Evolutionary conservation across 2,329 filamentous ascomycete genomes (phyloP).

Genomic region (Peltaster fructicola): DNA sequence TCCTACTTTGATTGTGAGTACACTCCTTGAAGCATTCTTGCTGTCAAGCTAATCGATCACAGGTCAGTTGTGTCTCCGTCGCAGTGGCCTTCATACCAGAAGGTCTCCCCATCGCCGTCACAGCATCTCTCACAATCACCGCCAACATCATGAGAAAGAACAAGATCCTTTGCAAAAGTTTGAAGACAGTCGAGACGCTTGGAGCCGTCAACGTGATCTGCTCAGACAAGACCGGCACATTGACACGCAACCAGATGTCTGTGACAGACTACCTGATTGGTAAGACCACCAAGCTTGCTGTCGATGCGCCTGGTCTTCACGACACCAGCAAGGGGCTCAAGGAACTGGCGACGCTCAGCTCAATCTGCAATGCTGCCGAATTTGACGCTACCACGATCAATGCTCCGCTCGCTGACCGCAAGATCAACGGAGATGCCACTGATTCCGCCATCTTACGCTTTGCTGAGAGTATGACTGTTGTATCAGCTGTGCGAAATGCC

Average conservation of each 20-base stretch:
- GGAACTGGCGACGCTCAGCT: constrained; percentile 43
- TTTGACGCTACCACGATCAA: constrained; percentile 50
- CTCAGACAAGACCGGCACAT: constrained; percentile 59
- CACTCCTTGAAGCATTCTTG: too few relatives aligned
- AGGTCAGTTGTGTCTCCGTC: constrained; percentile 50
- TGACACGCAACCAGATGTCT: constrained; percentile 33
- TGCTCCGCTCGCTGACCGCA: constrained; percentile 41
- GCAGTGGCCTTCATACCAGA: constrained; percentile 64
- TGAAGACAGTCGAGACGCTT: constrained; percentile 62
- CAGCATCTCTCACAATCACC: constrained; percentile 51
- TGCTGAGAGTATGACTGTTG: constrained; percentile 44
- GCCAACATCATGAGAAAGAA: constrained; percentile 62
- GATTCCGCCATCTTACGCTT: constrained; percentile 59
- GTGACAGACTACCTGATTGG: constrained; percentile 52
- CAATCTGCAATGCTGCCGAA: constrained; percentile 58
- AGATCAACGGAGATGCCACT: constrained; percentile 58
- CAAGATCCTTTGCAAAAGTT: constrained; percentile 61
- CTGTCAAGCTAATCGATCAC: too few relatives aligned
- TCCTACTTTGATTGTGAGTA: constrained; percentile 51
- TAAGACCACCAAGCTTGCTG: constrained; percentile 28
- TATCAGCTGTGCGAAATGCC: constrained; percentile 39
- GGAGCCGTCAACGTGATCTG: constrained; percentile 57
- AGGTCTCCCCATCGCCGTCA: constrained; percentile 52
- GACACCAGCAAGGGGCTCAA: constrained; percentile 24
- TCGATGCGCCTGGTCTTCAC: constrained; percentile 30